Conservation (phyloP, 129 eudicot genomes). For the Flaveria robusta region DNA sequence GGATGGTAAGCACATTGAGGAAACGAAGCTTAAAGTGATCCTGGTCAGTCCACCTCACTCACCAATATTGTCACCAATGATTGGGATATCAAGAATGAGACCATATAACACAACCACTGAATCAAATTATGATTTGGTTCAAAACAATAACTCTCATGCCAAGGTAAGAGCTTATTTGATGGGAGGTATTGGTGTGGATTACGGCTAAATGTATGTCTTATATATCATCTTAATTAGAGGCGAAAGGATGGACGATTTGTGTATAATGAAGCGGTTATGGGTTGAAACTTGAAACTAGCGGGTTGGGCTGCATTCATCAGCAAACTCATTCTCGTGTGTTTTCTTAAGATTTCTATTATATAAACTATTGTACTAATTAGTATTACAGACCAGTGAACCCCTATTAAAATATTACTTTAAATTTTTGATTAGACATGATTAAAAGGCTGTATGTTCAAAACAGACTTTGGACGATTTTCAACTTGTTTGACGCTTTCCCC, state of each 20-base stretch:
- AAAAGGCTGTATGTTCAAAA: background rate
- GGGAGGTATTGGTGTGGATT: background rate
- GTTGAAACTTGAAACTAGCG: background rate
- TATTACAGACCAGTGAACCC: background rate
- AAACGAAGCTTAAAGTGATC: slow-evolving; percentile 62
- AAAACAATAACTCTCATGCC: slow-evolving; percentile 28
- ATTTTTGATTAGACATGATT: background rate
- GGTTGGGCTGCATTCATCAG: background rate
- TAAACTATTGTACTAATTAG: background rate
- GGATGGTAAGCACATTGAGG: slow-evolving; percentile 49
- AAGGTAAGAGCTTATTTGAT: slow-evolving; percentile 40
- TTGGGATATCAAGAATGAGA: slow-evolving; percentile 38
- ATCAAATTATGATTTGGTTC: slow-evolving; percentile 30
- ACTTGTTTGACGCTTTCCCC: background rate
- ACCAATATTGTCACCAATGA: slow-evolving; percentile 54
- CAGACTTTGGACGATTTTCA: background rate
- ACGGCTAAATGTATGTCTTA: background rate
- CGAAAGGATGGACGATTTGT: background rate
- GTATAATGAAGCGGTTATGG: background rate
- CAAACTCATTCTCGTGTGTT: background rate
- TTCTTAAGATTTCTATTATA: background rate
- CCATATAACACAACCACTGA: slow-evolving; percentile 30
- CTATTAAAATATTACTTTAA: background rate
- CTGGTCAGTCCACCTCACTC: slow-evolving; percentile 60
- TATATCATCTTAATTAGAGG: slow-evolving; percentile 1